Percentiles rank a stretch among this genome's conserved stretches.
Evolutionary conservation across 2,329 filamentous ascomycete genomes (phyloP).

Genomic region (Plectosphaerella plurivora): DNA sequence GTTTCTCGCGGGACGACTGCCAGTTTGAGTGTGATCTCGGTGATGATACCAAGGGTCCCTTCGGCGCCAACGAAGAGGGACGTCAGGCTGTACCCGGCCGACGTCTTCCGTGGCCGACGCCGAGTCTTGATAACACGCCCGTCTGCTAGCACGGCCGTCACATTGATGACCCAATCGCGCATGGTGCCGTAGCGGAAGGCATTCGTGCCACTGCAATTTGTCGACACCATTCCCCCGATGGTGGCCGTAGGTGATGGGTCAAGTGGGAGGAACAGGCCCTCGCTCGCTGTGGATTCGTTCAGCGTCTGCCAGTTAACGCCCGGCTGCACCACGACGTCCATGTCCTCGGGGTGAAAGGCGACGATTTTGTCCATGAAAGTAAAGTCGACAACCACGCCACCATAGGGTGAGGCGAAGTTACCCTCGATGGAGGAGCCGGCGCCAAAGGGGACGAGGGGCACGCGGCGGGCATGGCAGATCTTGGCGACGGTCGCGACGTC

Average conservation of each 20-base stretch:
- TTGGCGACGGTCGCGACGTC: conserved; percentile 60
- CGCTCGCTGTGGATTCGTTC: conserved; percentile 58
- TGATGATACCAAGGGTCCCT: conserved; percentile 67
- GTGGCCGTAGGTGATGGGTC: conserved; percentile 61
- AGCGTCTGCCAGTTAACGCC: conserved; percentile 64
- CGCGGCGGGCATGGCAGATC: conserved; percentile 55
- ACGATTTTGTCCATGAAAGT: conserved; percentile 63
- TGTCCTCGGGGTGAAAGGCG: conserved; percentile 59
- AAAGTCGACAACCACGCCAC: conserved; percentile 68
- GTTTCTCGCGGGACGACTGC: conserved; percentile 59
- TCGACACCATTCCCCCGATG: conserved; percentile 60
- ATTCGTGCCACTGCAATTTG: conserved; percentile 61
- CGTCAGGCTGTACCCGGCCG: conserved; percentile 69
- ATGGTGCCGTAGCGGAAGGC: conserved; percentile 66
- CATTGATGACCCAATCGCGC: conserved; percentile 70
- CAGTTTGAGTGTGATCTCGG: conserved; percentile 67
- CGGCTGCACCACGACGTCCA: conserved; percentile 70
- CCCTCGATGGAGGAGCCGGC: conserved; percentile 71
- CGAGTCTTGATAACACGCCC: conserved; percentile 64
- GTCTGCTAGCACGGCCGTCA: conserved; percentile 68
- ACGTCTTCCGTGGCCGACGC: conserved; percentile 61
- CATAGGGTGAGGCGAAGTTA: conserved; percentile 63
- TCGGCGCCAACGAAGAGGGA: conserved; percentile 66
- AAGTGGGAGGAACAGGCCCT: conserved; percentile 64
- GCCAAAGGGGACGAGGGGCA: conserved; percentile 67